These are phyloP conservation scores for Henckelia pumila DNA, from an alignment of 257 asterid genomes.

Conservation along the genomic window DNA sequence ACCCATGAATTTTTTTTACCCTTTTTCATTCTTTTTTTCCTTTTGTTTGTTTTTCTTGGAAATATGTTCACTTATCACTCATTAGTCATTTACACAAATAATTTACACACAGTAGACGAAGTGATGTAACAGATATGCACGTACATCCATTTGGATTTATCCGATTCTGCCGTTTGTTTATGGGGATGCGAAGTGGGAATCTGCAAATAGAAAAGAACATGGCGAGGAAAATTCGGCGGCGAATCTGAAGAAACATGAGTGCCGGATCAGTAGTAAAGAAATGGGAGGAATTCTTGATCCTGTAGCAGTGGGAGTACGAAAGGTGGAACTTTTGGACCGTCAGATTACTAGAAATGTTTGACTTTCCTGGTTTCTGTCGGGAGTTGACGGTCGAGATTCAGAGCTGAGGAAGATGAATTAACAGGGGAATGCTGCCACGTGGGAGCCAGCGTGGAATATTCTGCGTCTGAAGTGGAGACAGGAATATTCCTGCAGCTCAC, in stretches of 20 bases:
- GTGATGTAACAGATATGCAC: slow-evolving; percentile 8
- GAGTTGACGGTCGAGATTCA: slow-evolving; percentile 23
- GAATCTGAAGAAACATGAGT: slow-evolving; percentile 57
- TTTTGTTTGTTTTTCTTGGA: no score
- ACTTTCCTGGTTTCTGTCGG: neutral
- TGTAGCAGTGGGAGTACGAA: slow-evolving; percentile 18
- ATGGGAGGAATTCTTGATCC: slow-evolving; percentile 12
- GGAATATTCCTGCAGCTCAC: slow-evolving; percentile 69
- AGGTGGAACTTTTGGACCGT: neutral
- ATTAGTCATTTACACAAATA: slow-evolving; percentile 16
- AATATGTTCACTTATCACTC: slow-evolving; percentile 8
- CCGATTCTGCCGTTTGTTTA: slow-evolving; percentile 14
- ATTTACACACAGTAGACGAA: neutral
- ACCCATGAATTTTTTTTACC: neutral
- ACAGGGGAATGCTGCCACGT: slow-evolving; percentile 30
- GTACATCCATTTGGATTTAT: slow-evolving; percentile 23
- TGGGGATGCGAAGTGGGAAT: neutral
- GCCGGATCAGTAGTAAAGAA: slow-evolving; percentile 21
- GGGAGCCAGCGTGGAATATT: slow-evolving; percentile 35
- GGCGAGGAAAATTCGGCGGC: slow-evolving; percentile 67
- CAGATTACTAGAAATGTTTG: slow-evolving; percentile 10
- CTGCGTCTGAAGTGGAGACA: slow-evolving; percentile 51
- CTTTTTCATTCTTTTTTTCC: neutral
- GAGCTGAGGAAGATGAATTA: neutral
- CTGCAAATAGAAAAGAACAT: slow-evolving; percentile 33